Evolutionary conservation across 2,329 filamentous ascomycete species (phyloP).

Genomic region (Verticillium klebahnii): DNA sequence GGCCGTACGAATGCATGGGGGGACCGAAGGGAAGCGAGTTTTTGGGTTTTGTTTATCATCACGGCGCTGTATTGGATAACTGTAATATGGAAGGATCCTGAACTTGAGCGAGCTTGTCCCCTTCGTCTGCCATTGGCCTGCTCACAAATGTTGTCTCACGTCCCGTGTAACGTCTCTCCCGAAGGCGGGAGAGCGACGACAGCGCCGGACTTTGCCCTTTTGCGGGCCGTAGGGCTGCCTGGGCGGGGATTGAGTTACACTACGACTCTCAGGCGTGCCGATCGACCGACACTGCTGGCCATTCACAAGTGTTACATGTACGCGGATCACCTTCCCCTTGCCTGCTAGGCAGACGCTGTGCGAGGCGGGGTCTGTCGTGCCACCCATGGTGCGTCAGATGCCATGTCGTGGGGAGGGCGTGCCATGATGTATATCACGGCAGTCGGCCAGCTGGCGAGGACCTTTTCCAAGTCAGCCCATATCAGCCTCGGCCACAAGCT

Average conservation of each 20-base stretch:
- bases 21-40: background rate
- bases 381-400: background rate
- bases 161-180: background rate
- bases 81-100: background rate
- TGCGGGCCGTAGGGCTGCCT: background rate
- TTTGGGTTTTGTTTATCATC: background rate
- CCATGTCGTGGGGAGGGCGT: background rate
- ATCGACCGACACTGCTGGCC: background rate
- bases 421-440: background rate
- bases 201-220: background rate
- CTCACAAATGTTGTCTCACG: too few relatives aligned
- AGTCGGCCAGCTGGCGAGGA: background rate
- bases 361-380: background rate
- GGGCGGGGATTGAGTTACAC: background rate
- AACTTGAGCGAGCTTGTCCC: background rate
- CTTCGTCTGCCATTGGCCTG: too few relatives aligned
- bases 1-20: background rate
- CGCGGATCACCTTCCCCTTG: background rate
- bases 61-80: background rate
- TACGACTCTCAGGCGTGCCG: background rate
- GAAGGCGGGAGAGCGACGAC: background rate
- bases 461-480: too few relatives aligned
- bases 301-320: background rate
- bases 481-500: too few relatives aligned
- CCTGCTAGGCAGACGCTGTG: background rate